phyloP scores from a whole-genome alignment of 441 rosid genomes.

The Omphalea diandra region DNA sequence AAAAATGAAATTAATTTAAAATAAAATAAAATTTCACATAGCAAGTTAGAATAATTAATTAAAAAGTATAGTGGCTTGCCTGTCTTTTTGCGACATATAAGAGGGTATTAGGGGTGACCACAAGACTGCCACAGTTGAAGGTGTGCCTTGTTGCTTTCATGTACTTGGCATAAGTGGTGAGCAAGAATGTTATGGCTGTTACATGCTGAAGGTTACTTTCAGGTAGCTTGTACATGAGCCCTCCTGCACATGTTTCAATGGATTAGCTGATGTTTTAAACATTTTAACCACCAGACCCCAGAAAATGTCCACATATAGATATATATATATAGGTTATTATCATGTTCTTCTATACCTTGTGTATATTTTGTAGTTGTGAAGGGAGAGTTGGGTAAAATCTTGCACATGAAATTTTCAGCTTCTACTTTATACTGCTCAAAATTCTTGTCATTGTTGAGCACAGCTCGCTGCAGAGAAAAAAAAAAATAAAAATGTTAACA shows the following conservation, averaged over 20 bases:
- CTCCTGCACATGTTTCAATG: conserved; percentile 50
- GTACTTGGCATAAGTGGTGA: conserved; percentile 81
- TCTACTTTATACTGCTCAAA: conserved; percentile 55
- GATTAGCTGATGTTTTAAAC: background rate
- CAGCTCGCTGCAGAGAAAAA: conserved; percentile 43
- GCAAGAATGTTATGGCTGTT: conserved; percentile 68
- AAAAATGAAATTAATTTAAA: background rate
- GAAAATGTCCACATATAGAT: too few species aligned
- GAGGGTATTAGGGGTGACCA: conserved; percentile 47
- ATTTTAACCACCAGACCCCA: background rate
- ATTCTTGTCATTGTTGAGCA: conserved; percentile 51
- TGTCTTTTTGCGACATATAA: conserved; percentile 58
- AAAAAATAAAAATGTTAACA: background rate
- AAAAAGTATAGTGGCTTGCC: conserved; percentile 28
- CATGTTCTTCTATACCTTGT: conserved; percentile 53
- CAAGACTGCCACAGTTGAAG: conserved; percentile 59
- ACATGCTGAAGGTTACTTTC: conserved; percentile 76
- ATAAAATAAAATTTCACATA: background rate
- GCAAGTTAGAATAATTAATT: background rate
- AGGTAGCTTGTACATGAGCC: conserved; percentile 65
- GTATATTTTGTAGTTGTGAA: conserved; percentile 73
- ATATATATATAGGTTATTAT: too few species aligned
- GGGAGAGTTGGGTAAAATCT: conserved; percentile 78
- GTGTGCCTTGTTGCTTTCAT: conserved; percentile 53
- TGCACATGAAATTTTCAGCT: conserved; percentile 83